Conservation (phyloP, 305 asterid species). For the Fraxinus angustifolia region DNA sequence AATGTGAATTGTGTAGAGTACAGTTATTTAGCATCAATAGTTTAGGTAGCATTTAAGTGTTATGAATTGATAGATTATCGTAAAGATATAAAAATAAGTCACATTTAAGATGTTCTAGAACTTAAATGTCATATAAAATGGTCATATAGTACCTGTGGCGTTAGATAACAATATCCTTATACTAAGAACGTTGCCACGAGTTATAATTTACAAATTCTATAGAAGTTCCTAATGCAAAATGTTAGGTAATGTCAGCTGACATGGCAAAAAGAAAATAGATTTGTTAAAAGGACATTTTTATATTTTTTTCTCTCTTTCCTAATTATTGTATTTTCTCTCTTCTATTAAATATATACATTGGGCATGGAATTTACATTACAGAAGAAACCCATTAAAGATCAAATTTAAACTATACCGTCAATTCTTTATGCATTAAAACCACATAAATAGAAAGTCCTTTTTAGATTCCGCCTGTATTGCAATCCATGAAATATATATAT, state of each 20-base stretch:
- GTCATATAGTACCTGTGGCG: not conserved
- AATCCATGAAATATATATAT: too few relatives aligned
- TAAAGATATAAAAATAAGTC: not conserved
- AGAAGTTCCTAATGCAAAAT: not conserved
- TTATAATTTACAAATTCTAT: not conserved
- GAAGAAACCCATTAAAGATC: not conserved
- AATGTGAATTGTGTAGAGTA: not conserved
- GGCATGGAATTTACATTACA: too few relatives aligned
- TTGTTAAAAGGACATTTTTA: too few relatives aligned
- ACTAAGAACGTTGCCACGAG: not conserved
- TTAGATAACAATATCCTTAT: too few relatives aligned
- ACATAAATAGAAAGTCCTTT: too few relatives aligned
- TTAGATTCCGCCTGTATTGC: too few relatives aligned
- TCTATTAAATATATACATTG: too few relatives aligned
- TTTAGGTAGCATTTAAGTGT: too few relatives aligned
- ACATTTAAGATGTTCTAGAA: not conserved
- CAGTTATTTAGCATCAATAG: not conserved
- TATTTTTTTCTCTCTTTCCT: not conserved
- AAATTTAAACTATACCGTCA: not conserved
- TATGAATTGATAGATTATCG: too few relatives aligned
- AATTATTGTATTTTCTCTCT: too few relatives aligned
- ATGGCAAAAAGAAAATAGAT: not conserved
- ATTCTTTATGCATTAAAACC: not conserved
- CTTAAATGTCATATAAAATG: not conserved
- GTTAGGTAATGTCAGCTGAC: not conserved